A percentile compares a stretch with the other conserved stretches of the same genome.
Conservation (phyloP, 768 basidiomycete species). For the Coprinellus aureogranulatus region DNA sequence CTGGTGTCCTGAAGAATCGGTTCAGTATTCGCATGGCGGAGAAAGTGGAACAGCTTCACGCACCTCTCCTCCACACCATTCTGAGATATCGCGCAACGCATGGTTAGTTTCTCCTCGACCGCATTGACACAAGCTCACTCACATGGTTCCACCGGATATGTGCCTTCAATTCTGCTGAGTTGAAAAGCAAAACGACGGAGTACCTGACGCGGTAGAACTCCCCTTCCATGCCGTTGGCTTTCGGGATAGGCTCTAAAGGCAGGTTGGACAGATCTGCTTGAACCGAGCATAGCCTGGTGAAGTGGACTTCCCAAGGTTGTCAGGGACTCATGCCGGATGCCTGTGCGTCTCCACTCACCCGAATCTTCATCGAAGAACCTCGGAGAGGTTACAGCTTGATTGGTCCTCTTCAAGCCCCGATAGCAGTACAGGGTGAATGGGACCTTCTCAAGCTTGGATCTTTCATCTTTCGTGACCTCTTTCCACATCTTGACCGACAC, state of each 20-base stretch:
- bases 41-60: too few species aligned
- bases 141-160: conserved; percentile 43
- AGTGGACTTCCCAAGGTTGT: conserved; percentile 8
- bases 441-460: conserved; percentile 8
- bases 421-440: conserved; percentile 18
- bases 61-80: not conserved
- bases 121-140: not conserved
- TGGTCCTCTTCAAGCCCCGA: conserved; percentile 10
- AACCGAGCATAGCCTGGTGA: conserved; percentile 17
- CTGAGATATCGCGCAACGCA: too few species aligned
- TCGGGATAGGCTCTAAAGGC: conserved; percentile 3
- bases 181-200: conserved; percentile 41
- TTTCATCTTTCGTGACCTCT: conserved; percentile 4
- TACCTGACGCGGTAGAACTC: conserved; percentile 25
- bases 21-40: too few species aligned
- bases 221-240: not conserved
- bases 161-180: conserved; percentile 46
- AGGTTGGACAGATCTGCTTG: conserved; percentile 15
- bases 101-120: not conserved
- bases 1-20: not conserved
- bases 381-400: conserved; percentile 5
- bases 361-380: conserved; percentile 21
- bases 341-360: conserved; percentile 4
- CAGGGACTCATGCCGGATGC: not conserved
- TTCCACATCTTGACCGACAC: conserved; percentile 14